phyloP scores from a whole-genome alignment of 768 basidiomycete genomes.

The Mycena rebaudengoi region DNA sequence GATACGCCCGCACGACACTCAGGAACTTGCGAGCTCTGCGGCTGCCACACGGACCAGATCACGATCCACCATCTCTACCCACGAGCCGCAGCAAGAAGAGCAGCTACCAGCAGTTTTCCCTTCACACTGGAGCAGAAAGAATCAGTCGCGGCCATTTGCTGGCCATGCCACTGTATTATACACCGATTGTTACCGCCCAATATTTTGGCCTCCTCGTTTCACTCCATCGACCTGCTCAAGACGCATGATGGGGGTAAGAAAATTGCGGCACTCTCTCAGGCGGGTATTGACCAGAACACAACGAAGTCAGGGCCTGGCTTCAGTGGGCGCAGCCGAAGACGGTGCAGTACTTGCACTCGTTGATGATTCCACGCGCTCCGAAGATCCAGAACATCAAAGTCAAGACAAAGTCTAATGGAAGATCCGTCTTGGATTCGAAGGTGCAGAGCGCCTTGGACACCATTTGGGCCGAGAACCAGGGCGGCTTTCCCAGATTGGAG shows the following conservation, averaged over 20 bases:
- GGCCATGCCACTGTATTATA: conserved; percentile 19
- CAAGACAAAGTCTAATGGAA: background rate
- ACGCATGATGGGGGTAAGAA: background rate
- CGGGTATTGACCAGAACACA: background rate
- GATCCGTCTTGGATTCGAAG: background rate
- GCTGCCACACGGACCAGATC: conserved; percentile 1
- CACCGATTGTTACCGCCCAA: conserved; percentile 10
- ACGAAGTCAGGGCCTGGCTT: conserved; percentile 13
- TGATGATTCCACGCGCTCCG: conserved; percentile 2
- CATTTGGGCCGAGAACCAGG: conserved; percentile 6
- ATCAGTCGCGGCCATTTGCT: conserved; percentile 2
- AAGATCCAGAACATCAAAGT: background rate
- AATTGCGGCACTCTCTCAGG: background rate
- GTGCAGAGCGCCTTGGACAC: conserved; percentile 2
- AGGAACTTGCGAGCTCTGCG: conserved; percentile 12
- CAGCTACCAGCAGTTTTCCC: background rate
- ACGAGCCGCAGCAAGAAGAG: background rate
- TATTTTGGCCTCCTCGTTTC: conserved; percentile 1
- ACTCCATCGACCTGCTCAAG: conserved; percentile 9
- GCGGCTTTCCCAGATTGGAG: conserved; percentile 11
- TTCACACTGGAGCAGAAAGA: conserved; percentile 8
- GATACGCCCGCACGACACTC: conserved; percentile 3
- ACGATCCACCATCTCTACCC: conserved; percentile 12
- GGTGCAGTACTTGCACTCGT: background rate
- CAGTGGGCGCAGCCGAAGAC: background rate